Conservation (phyloP, 2,329 filamentous ascomycete species). For the Talaromyces sp. region DNA sequence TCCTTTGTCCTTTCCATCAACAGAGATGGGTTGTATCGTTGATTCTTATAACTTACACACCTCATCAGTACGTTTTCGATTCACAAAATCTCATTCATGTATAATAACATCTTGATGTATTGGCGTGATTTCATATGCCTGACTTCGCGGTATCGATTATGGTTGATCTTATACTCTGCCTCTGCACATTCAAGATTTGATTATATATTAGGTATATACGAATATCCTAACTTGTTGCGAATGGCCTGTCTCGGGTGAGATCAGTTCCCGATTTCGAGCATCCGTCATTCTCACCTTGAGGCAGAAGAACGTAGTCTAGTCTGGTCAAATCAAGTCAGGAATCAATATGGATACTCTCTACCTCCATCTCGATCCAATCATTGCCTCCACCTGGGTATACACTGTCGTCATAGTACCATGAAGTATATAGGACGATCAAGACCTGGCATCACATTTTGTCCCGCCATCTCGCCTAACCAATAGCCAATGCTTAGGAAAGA, state of each 20-base stretch:
- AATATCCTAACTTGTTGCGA: too few species aligned
- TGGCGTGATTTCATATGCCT: background rate
- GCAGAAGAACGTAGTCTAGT: background rate
- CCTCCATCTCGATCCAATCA: too few species aligned
- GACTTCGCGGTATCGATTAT: background rate
- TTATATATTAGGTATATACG: too few species aligned
- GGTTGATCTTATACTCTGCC: background rate
- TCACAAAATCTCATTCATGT: background rate
- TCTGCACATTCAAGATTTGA: too few species aligned
- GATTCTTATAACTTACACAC: background rate
- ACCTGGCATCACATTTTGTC: too few species aligned
- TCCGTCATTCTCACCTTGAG: background rate
- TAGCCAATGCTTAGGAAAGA: too few species aligned
- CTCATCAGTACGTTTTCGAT: background rate
- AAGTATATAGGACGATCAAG: too few species aligned
- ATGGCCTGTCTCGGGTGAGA: too few species aligned
- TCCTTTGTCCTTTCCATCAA: background rate
- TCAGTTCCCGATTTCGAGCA: too few species aligned
- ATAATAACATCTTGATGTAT: background rate
- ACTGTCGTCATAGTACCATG: too few species aligned
- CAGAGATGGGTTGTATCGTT: background rate
- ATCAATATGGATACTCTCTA: background rate
- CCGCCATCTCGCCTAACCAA: too few species aligned
- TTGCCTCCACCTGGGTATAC: too few species aligned
- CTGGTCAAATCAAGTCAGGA: background rate